phyloP scores from a whole-genome alignment of 2,329 filamentous ascomycete genomes.

The Paraphoma sp. region DNA sequence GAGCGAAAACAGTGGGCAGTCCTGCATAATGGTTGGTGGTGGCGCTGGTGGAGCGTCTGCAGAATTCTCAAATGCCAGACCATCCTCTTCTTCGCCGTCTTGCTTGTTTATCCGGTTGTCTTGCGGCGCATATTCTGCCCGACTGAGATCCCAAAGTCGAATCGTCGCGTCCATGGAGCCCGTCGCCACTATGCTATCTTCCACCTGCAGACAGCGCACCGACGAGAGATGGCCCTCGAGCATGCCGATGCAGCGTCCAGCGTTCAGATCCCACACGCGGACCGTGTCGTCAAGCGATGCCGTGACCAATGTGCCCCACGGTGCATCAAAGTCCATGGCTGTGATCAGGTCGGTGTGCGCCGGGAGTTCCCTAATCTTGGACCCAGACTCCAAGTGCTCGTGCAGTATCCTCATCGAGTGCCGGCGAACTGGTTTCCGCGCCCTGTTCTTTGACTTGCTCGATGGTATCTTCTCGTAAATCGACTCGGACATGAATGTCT shows the following conservation, averaged over 20 bases:
- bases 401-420: constrained; percentile 95
- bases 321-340: constrained; percentile 93
- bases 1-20: constrained; percentile 88
- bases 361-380: constrained; percentile 84
- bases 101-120: constrained; percentile 59
- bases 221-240: constrained; percentile 95
- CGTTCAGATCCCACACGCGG: constrained; percentile 94
- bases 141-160: constrained; percentile 91
- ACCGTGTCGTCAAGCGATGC: constrained; percentile 93
- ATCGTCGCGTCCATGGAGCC: constrained; percentile 96
- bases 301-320: constrained; percentile 93
- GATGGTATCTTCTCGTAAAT: constrained; percentile 90
- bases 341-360: constrained; percentile 90
- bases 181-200: constrained; percentile 94
- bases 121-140: constrained; percentile 80
- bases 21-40: constrained; percentile 76
- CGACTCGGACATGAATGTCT: constrained; percentile 93
- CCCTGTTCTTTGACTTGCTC: constrained; percentile 61
- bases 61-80: constrained; percentile 74
- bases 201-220: constrained; percentile 88
- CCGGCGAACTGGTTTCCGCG: constrained; percentile 64
- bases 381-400: constrained; percentile 91
- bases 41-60: constrained; percentile 75
- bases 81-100: constrained; percentile 54
- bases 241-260: constrained; percentile 87